Conservation (phyloP, 768 basidiomycete species). For the Phallus indusiatus region DNA sequence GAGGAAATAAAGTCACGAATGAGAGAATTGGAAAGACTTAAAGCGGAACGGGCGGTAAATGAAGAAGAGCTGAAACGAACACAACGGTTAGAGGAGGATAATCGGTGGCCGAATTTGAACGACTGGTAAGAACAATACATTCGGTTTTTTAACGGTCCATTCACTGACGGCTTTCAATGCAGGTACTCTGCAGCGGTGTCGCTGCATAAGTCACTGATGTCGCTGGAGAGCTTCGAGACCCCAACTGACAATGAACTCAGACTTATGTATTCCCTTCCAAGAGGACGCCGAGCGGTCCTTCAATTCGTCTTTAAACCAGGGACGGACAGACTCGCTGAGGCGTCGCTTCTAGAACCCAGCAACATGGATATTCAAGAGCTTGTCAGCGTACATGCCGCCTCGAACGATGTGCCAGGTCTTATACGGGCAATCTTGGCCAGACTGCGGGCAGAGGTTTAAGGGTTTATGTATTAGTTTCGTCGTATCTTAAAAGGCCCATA, state of each 20-base stretch:
- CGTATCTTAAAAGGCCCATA: slow-evolving; percentile 33
- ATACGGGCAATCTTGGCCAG: slow-evolving; percentile 50
- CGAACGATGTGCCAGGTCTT: slow-evolving; percentile 56
- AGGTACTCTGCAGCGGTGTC: slow-evolving; percentile 67
- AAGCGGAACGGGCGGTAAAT: slow-evolving; percentile 53
- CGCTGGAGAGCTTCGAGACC: slow-evolving; percentile 47
- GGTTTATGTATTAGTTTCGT: neutral
- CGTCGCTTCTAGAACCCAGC: slow-evolving; percentile 22
- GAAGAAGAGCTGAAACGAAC: slow-evolving; percentile 58
- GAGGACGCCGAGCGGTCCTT: slow-evolving; percentile 34
- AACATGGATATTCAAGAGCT: slow-evolving; percentile 44
- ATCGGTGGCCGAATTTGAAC: slow-evolving; percentile 52
- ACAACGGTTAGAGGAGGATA: slow-evolving; percentile 44
- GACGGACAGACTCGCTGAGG: slow-evolving; percentile 54
- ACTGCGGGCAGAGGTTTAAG: slow-evolving; percentile 22
- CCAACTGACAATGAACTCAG: slow-evolving; percentile 71
- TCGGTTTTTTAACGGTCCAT: neutral
- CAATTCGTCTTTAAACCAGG: slow-evolving; percentile 62
- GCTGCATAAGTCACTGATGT: slow-evolving; percentile 53
- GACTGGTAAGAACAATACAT: slow-evolving; percentile 44
- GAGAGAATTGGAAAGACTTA: slow-evolving; percentile 46
- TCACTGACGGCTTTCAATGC: neutral
- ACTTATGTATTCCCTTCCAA: slow-evolving; percentile 45
- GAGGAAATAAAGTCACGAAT: slow-evolving; percentile 50
- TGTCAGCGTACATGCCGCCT: slow-evolving; percentile 50